These are phyloP conservation scores for Penicillium verrucosum DNA, from an alignment of 2,329 filamentous ascomycete genomes.

Conservation along the genomic window DNA sequence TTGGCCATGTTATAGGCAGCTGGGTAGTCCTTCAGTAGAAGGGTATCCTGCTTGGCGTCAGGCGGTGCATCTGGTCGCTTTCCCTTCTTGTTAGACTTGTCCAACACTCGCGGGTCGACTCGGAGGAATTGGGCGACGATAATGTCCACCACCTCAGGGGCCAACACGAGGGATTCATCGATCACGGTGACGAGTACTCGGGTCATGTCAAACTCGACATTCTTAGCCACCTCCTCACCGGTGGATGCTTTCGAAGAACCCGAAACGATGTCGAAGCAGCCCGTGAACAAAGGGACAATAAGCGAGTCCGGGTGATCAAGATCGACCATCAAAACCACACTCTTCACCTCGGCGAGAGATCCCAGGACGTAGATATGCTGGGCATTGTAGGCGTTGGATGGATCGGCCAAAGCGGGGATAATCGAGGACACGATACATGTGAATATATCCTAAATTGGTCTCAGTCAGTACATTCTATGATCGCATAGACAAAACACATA, in stretches of 20 bases:
- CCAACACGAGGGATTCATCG: conserved; percentile 76
- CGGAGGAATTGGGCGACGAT: conserved; percentile 95
- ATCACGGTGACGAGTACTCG: conserved; percentile 79
- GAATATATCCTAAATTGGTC: conserved; percentile 73
- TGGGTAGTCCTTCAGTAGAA: conserved; percentile 82
- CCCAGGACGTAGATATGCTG: conserved; percentile 90
- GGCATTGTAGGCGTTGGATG: conserved; percentile 82
- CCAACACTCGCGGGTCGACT: conserved; percentile 65
- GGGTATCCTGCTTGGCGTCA: conserved; percentile 75
- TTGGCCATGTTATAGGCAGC: conserved; percentile 96
- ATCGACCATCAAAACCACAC: conserved; percentile 85
- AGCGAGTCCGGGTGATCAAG: conserved; percentile 77
- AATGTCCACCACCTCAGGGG: conserved; percentile 79
- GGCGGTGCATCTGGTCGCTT: conserved; percentile 52
- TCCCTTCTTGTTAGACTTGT: conserved; percentile 56
- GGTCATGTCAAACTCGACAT: conserved; percentile 90
- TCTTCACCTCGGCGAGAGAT: conserved; percentile 89
- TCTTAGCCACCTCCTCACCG: conserved; percentile 82
- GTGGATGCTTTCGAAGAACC: conserved; percentile 69
- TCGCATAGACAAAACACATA: conserved; percentile 1
- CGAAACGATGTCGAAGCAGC: conserved; percentile 88
- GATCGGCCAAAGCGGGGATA: conserved; percentile 79
- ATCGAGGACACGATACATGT: conserved; percentile 79
- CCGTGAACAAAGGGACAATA: conserved; percentile 76
- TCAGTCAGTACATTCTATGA: background rate